These are phyloP conservation scores for Pichia scutulata DNA, from an alignment of 805 yeast species.

Conservation along the genomic window DNA sequence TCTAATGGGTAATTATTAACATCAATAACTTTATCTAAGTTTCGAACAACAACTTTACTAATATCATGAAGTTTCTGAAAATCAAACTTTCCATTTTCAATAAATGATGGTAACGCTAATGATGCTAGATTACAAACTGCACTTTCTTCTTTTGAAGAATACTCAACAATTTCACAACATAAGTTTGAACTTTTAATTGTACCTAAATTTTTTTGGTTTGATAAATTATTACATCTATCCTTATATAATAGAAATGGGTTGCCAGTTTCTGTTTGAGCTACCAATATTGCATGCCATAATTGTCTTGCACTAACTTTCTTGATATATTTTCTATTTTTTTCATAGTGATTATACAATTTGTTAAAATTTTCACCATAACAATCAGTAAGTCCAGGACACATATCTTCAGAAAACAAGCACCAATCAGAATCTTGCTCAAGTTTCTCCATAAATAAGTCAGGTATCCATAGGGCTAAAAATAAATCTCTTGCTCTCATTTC, in stretches of 20 bases:
- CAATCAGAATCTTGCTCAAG: constrained; percentile 74
- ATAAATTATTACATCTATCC: constrained; percentile 81
- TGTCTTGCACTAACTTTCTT: constrained; percentile 76
- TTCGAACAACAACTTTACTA: constrained; percentile 68
- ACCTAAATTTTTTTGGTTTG: constrained; percentile 90
- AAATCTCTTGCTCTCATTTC: constrained; percentile 89
- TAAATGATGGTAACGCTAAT: constrained; percentile 76
- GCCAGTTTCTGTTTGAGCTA: constrained; percentile 94
- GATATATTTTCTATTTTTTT: constrained; percentile 56
- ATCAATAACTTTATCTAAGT: constrained; percentile 79
- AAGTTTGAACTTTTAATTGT: constrained; percentile 87
- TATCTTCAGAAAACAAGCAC: constrained; percentile 86
- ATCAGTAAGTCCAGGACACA: constrained; percentile 79
- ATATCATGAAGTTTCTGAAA: constrained; percentile 69
- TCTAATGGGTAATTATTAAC: constrained; percentile 77
- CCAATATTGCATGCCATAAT: constrained; percentile 82
- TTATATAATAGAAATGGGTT: constrained; percentile 92
- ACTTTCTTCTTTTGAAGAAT: constrained; percentile 84
- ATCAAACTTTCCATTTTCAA: constrained; percentile 47
- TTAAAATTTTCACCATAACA: constrained; percentile 81
- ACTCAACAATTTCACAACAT: constrained; percentile 92
- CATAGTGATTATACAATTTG: constrained; percentile 63
- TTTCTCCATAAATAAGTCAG: constrained; percentile 89
- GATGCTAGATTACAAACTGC: constrained; percentile 96
- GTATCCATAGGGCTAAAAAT: constrained; percentile 90